Conservation (phyloP, 352 stramenopile species). For the Globisporangium nunn region DNA sequence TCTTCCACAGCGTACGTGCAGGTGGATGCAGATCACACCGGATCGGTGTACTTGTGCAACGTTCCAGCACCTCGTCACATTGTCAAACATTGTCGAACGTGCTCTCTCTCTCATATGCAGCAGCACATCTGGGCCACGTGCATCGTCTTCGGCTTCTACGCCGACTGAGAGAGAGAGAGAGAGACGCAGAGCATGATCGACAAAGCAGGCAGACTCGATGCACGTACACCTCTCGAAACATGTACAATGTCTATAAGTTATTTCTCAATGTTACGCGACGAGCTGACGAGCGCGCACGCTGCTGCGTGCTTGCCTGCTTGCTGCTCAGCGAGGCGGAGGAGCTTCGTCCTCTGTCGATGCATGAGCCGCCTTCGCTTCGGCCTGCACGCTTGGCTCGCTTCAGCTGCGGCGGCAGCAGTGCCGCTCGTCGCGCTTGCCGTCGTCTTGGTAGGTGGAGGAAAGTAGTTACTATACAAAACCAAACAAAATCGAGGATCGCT, state of each 20-base stretch:
- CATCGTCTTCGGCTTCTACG: slow-evolving; percentile 88
- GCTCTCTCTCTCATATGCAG: slow-evolving; percentile 13
- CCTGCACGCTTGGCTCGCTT: background rate
- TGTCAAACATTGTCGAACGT: background rate
- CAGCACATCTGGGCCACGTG: slow-evolving; percentile 87
- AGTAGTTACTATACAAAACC: slow-evolving; percentile 34
- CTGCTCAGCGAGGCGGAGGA: no score
- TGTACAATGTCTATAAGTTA: slow-evolving; percentile 39
- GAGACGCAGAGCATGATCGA: no score
- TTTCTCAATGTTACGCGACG: slow-evolving; percentile 14
- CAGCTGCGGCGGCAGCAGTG: slow-evolving; percentile 4
- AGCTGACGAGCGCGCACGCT: no score
- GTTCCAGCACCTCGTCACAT: no score
- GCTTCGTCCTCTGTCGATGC: no score
- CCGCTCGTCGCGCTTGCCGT: slow-evolving; percentile 13
- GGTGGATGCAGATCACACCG: no score
- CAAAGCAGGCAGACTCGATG: no score
- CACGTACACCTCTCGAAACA: no score
- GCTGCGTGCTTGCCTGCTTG: no score
- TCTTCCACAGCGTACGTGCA: slow-evolving; percentile 78
- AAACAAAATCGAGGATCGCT: slow-evolving; percentile 7
- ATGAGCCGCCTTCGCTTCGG: no score
- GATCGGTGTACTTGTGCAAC: no score
- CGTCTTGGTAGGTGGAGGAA: background rate
- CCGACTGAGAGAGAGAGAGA: slow-evolving; percentile 41